These are phyloP conservation scores for Sabuloglossum arenarium DNA, from an alignment of 495 filamentous ascomycete genomes.

Conservation along the genomic window DNA sequence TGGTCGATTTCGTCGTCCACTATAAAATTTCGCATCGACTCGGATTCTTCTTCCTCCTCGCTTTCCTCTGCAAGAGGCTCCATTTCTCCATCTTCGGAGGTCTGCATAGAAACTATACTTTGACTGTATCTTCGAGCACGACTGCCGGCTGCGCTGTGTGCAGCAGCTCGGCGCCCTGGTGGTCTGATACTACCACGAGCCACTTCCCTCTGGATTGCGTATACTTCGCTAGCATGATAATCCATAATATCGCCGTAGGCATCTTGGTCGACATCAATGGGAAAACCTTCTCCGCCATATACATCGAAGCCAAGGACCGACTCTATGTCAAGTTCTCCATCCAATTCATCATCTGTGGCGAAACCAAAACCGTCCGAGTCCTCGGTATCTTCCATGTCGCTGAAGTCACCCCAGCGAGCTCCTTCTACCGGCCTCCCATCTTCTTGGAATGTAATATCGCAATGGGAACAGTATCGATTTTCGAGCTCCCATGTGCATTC, in stretches of 20 bases:
- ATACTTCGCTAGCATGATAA: not conserved
- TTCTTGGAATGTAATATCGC: conserved; percentile 27
- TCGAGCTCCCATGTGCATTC: conserved; percentile 44
- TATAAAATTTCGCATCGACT: conserved; percentile 1
- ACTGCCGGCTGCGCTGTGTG: conserved; percentile 3
- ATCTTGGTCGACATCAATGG: conserved; percentile 1
- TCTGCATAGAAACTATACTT: conserved; percentile 4
- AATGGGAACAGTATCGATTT: conserved; percentile 30
- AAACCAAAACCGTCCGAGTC: not conserved
- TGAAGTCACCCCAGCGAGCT: not conserved
- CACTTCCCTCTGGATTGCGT: conserved; percentile 2
- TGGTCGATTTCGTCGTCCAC: conserved; percentile 2
- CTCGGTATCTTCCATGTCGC: conserved; percentile 4
- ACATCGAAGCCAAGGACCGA: conserved; percentile 2
- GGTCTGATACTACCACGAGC: conserved; percentile 2
- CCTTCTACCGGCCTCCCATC: conserved; percentile 15
- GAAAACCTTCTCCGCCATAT: not conserved
- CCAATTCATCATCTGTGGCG: conserved; percentile 3
- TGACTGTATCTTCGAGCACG: conserved; percentile 1
- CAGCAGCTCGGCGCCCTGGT: not conserved
- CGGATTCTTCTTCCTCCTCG: conserved; percentile 2
- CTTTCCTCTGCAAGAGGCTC: conserved; percentile 3
- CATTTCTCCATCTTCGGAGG: conserved; percentile 6
- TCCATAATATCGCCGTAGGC: not conserved
- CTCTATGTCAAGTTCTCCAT: conserved; percentile 20